Base-by-base conservation (phyloP, 1,284 basidiomycete species). In the Leccinum pachyderme region DNA sequence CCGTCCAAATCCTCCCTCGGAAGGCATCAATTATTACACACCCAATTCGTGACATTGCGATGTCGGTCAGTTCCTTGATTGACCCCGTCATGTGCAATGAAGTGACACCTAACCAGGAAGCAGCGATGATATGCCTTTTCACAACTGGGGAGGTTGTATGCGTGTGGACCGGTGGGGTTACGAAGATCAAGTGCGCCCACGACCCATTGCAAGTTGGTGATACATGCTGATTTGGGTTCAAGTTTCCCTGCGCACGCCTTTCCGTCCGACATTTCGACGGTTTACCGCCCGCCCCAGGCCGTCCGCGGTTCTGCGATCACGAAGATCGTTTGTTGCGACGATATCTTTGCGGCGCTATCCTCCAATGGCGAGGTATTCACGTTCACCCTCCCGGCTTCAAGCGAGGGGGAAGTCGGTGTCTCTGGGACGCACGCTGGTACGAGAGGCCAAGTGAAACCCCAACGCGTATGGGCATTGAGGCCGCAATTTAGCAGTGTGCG, bases 321-420 rank as follows among this genome's bases (percentile, higher is more conserved):
- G 39, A 97, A 95, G 72, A 81, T 99, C 47, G 87, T 87, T 1
- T 84, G 82, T 57, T 90, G 86, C 59, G 94, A 95, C 15, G 86
- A 87, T 50, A 79, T 82, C 0, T 94, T 98, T 61, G 94, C 91
- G 0, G 92, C 93, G 0, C 76, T 98, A 4, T 91, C 93, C 0
- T 83, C 84, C 5, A 87, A 89, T 54, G 97, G 97, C 24, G 97
- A 98, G 68, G 82, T 98, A 1, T 99, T 95, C 67, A 92, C 89
- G 0, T 98, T 97, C 68, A 78, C 80, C 2, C 73, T 85, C 1
- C 74, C 81, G 0, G 61, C 69, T 25, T 57, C 71, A 7, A 59
- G 69, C 1, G 74, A 77, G 43, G 60, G 64, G 27, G 64, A 66
- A 28, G 61, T 58, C 18, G 35, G 59, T 18, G 47, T 64, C 12